A percentile compares a stretch with the other conserved stretches of the same genome.
phyloP scores from a whole-genome alignment of 352 stramenopile species.

The Pythium sukuiense region DNA sequence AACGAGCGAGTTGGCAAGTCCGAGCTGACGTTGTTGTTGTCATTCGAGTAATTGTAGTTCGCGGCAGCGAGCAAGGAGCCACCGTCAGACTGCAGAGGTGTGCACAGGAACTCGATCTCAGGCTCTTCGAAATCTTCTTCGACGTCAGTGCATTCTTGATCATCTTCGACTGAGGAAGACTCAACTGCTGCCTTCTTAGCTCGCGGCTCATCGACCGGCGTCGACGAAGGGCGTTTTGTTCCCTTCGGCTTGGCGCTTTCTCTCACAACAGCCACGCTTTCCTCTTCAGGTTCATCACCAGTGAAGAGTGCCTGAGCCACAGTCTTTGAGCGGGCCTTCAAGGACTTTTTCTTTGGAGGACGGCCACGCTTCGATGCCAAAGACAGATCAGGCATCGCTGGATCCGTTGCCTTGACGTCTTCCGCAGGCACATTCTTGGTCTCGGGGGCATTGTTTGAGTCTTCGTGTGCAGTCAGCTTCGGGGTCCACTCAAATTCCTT shows the following conservation, averaged over 20 bases:
- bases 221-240: background rate
- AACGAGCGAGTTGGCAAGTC: background rate
- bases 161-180: background rate
- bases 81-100: conserved; percentile 19
- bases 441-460: background rate
- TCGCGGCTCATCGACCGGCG: background rate
- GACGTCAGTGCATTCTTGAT: conserved; percentile 24
- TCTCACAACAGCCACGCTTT: background rate
- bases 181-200: conserved; percentile 7
- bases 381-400: background rate
- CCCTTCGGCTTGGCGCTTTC: background rate
- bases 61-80: conserved; percentile 15
- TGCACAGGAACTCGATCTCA: conserved; percentile 6
- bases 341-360: conserved; percentile 15
- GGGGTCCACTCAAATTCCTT: conserved; percentile 66
- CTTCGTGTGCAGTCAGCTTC: background rate
- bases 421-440: background rate
- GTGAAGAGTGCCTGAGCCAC: conserved; percentile 24
- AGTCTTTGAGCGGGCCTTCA: conserved; percentile 12
- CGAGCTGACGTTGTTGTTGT: too few species aligned
- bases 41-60: conserved; percentile 15
- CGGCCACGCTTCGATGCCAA: conserved; percentile 12
- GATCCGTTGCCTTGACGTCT: background rate
- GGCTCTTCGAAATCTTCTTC: conserved; percentile 10
- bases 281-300: conserved; percentile 11